Base-by-base conservation (phyloP, 176 grass and related monocot species). In the Pontederia paniculata region DNA sequence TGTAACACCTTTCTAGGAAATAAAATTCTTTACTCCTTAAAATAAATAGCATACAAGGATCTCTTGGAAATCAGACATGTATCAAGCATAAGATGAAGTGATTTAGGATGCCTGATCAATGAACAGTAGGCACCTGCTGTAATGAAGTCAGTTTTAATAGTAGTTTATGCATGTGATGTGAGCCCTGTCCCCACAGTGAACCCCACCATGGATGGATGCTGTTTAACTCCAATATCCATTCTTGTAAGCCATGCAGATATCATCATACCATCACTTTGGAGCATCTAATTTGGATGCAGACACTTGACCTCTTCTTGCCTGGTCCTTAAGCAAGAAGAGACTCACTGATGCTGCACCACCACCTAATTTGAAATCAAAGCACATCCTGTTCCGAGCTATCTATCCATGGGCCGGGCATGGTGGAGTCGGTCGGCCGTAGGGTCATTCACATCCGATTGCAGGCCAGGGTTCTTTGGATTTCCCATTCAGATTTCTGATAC, bases 191-290 rank as follows among this genome's bases (percentile, higher is more conserved):
- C 15, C 12, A 50, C n/a, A 13, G 9, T 8, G 14, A 50, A n/a
- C 53, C 53, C 21, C 20, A 55, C 20, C 12, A 13, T 22, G 11
- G 53, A 55, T 22, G 23, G 53, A 23, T 62, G 42, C 42, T 48
- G 17, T 46, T 13, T 10, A 63, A 47, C 19, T 46, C 14, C 60
- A 23, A 20, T 45, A 46, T 8, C 18, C 45, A 21, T 15, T 2
- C 60, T 48, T 63, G 25, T 31, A 31, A 47, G 19, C 60, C 47
- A 46, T 14, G 60, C 45, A 48, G 60, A n/a, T 48, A 46, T 63
- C 10, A 63, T 48, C 42, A 63, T 47, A 12, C 5, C 7, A 20
- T 52, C 8, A 42, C 1, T 17, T 42, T 44, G 21, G 21, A 23
- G 21, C 17, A 14, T 42, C 25, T 42, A 41, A n/a, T 7, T 17